Percentiles rank a stretch among this genome's conserved stretches.
phyloP scores from a whole-genome alignment of 2,329 filamentous ascomycete genomes.

The Phyllosticta citriasiana region DNA sequence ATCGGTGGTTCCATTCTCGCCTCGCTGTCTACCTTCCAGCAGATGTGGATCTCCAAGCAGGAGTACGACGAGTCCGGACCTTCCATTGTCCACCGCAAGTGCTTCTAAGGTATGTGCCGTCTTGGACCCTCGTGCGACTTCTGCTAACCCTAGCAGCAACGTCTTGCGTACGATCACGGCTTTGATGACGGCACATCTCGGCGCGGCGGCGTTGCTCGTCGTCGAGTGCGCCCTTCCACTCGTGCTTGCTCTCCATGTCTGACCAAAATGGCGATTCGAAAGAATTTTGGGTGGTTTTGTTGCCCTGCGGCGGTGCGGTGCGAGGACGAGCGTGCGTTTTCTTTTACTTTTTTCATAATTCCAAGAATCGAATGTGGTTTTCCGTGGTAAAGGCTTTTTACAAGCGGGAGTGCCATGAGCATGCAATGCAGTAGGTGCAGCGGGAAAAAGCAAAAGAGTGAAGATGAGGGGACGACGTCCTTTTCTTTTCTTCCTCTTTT shows the following conservation, averaged over 20 bases:
- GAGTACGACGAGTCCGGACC: conserved; percentile 99
- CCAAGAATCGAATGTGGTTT: not conserved
- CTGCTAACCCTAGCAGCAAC: conserved; percentile 18
- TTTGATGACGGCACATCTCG: conserved; percentile 7
- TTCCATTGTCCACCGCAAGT: conserved; percentile 99
- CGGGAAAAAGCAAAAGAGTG: not conserved
- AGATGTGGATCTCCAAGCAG: conserved; percentile 99
- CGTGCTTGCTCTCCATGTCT: conserved; percentile 10
- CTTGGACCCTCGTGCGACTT: not conserved
- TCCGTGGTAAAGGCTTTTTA: not conserved
- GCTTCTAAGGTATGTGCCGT: conserved; percentile 74
- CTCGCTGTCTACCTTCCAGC: conserved; percentile 99
- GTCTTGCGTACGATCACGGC: conserved; percentile 2
- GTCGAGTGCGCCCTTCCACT: conserved; percentile 7
- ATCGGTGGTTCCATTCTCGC: conserved; percentile 99
- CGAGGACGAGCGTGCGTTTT: conserved; percentile 8
- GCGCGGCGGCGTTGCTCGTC: conserved; percentile 5
- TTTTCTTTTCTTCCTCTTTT: not conserved
- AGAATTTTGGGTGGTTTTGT: conserved; percentile 9
- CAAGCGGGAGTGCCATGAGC: not conserved
- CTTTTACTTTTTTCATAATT: not conserved
- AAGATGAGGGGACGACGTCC: not conserved
- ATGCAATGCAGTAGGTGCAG: no score
- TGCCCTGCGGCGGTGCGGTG: conserved; percentile 5
- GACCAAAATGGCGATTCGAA: conserved; percentile 10